Conservation (phyloP, 2,329 filamentous ascomycete species). For the Pseudogymnoascus sp. region DNA sequence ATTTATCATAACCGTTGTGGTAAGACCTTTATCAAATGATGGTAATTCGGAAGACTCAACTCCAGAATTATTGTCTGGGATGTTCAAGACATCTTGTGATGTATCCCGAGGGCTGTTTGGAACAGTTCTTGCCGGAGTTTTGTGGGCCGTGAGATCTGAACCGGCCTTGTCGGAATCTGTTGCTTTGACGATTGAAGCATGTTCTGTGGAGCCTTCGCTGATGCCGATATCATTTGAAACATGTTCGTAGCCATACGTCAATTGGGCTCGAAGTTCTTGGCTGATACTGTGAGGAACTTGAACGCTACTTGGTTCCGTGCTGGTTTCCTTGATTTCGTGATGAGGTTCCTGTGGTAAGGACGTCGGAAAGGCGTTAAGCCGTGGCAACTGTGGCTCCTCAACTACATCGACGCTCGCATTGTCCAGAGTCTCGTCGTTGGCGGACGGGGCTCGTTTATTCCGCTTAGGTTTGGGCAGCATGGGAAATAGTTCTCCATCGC, state of each 20-base stretch:
- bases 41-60: background rate
- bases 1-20: background rate
- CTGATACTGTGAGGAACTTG: constrained; percentile 11
- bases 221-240: background rate
- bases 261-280: constrained; percentile 2
- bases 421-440: background rate
- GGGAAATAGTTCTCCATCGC: constrained; percentile 5
- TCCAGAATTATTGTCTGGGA: background rate
- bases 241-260: background rate
- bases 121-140: background rate
- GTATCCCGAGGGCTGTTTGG: background rate
- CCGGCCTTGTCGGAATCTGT: background rate
- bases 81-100: background rate
- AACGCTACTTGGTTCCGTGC: background rate
- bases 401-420: background rate
- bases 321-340: background rate
- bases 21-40: constrained; percentile 4
- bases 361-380: background rate
- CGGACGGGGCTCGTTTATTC: constrained; percentile 2
- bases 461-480: constrained; percentile 11
- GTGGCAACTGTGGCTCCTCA: background rate
- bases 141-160: background rate
- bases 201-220: background rate
- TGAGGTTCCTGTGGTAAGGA: background rate
- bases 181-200: background rate